Base-by-base conservation (phyloP, 2,329 filamentous ascomycete species). In the Colletotrichum viniferum region DNA sequence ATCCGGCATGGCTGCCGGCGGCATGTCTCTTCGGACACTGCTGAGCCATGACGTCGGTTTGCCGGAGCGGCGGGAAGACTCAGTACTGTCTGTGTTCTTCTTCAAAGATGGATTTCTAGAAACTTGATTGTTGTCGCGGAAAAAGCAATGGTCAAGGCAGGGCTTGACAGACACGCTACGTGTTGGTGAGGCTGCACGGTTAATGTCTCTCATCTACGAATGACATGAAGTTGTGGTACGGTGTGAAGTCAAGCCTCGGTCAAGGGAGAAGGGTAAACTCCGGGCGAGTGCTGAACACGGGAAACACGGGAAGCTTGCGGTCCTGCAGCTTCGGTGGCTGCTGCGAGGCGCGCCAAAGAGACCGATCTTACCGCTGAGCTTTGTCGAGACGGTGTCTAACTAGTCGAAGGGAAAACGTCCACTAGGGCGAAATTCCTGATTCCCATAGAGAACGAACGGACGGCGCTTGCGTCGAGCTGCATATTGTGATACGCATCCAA, bases 1-100 rank as follows among this genome's bases (percentile, higher is more conserved):
- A 91, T 36, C 89, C 90, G 14, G 83, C 85, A 66, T 82, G 81
- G 81, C 85, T 63, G 81, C 77, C 75, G 48, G 77, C 69, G 26
- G 74, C 30, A 66, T 83, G 80, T 16, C 77, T 81, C 55, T 81
- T 81, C 24, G 84, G 77, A 56, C 80, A 81, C 62, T 83, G 81
- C 48, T 81, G 78, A 32, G 83, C 78, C 84, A 87, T 86, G 69
- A 69, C 30, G 63, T 76, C 58, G 73, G 24, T 18, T 52, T 60
- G 2, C 28, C 48, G 28, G 48, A 48, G 60, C 30, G 18, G 63
- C 32, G 48, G 69, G 38, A 64, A 26, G n/a, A 38, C n/a, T 28
- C 56, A 55, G 67, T 13, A 34, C 12, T 21, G 34, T 26, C 21
- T 63, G 16, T n/a, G 13, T 16, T 52, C 13, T 52, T 52, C 43